Base-by-base conservation (phyloP, 352 stramenopile genomes). In the Lagenidium giganteum region DNA sequence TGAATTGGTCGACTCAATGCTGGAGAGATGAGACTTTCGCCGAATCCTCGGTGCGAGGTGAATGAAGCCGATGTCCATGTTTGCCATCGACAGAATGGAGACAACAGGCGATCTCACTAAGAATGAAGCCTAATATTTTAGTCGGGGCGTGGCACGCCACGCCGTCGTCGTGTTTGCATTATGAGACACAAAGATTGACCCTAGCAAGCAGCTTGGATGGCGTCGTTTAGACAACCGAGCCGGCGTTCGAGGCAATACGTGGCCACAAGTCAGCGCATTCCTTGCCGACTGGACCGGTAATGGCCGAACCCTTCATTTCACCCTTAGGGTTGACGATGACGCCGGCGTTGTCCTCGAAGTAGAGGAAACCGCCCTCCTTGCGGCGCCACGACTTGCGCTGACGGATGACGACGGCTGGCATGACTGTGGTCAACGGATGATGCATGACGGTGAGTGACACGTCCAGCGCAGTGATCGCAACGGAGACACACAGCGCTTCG, bases 311-410 rank as follows among this genome's bases (percentile, higher is more conserved):
- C 86, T 99, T 99, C 97, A 99, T 99, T 82, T 99, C 97, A 61
- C 97, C 97, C 91, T 99, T 99, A 56, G 97, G 97, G 83, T 99
- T 99, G 38, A 99, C 97, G 68, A 99, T 99, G 26, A 99, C 96
- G 66, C 96, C 97, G 34, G 96, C 97, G 79, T 98, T 99, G 80
- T 99, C 86, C 65, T 99, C 97, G 61, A 99, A 99, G 80, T 99
- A 98, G 63, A 99, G 98, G 78, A 98, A 99, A 20, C 98, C 87
- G 46, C 96, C 96, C 68, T 99, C 95, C 81, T 98, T 98, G 70
- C 97, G 94, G 59, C 96, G 80, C 88, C 96, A 99, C 38, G 93
- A 78, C 83, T 99, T 99, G 72, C 97, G 87, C 85, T 99, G 96
- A 61, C 97, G 73, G 53, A 99, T 96, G 50, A 99, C 92, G 45